Base-by-base conservation (phyloP, 2,329 filamentous ascomycete species). In the Aspergillus hiratsukae region DNA sequence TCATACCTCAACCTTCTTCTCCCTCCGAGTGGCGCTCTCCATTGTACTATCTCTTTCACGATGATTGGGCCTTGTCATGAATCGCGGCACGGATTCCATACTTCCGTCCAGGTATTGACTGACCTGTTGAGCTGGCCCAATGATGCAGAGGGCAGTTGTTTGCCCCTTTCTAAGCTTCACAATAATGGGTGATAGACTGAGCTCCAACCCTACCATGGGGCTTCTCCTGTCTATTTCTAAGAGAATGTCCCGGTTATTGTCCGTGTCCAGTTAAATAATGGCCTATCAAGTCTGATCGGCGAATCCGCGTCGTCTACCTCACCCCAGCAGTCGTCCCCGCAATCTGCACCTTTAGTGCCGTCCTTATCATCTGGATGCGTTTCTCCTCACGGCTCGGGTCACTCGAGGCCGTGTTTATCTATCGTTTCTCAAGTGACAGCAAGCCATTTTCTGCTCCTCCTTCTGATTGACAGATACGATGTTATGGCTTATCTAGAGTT, bases 291-390 rank as follows among this genome's bases (percentile, higher is more conserved):
- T 28, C 59, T 57, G 58, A 63, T 61, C 63, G 58, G 56, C 62
- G 59, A 61, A 61, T 64, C 61, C 55, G 54, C 58, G 58, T 55
- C 53, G 52, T 53, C 60, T 56, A 62, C 58, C 57, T 62, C 43
- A 59, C 58, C 61, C 61, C 61, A 63, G 57, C 48, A 58, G 58
- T 64, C 61, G 58, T 64, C 62, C 64, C 64, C 64, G 64, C 64
- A 66, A 56, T 56, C 55, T 49, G 54, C 60, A 57, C 50, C 52
- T 54, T 53, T 61, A 62, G 59, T 60, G 57, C 57, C 37, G 54
- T 52, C 57, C 59, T 62, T 63, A 62, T 66, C 63, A 61, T 53
- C 41, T 49, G 53, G 55, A 61, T 62, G 59, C 35, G 50, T 56
- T 61, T 63, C 63, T 63, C 62, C 60, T 65, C 63, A 64, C 59